A percentile compares a stretch with the other conserved stretches of the same genome.
Conservation (phyloP, 768 basidiomycete species). For the Austroboletus festivus region DNA sequence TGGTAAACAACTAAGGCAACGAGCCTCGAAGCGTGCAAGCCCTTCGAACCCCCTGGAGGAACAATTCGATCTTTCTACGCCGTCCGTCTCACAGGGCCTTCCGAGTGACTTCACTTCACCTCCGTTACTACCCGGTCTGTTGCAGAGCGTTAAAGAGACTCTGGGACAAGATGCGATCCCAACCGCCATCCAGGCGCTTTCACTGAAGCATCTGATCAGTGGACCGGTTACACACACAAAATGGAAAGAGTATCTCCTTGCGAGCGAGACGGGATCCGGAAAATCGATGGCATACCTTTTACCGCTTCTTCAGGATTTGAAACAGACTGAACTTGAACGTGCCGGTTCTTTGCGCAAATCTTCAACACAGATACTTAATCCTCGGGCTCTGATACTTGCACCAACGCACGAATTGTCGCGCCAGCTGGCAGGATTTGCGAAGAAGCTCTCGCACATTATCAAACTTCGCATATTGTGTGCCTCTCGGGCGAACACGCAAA, state of each 20-base stretch:
- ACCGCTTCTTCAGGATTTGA: conserved; percentile 77
- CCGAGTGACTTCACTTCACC: conserved; percentile 57
- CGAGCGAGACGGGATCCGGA: conserved; percentile 88
- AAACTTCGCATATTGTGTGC: conserved; percentile 76
- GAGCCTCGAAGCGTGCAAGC: neutral
- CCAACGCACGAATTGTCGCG: conserved; percentile 89
- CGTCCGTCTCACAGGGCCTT: conserved; percentile 26
- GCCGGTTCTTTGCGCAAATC: conserved; percentile 4
- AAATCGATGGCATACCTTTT: conserved; percentile 90
- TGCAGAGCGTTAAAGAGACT: conserved; percentile 52
- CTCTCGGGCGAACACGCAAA: conserved; percentile 53
- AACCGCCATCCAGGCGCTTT: conserved; percentile 77
- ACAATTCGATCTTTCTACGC: conserved; percentile 37
- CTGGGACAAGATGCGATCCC: conserved; percentile 58
- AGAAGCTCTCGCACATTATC: conserved; percentile 66
- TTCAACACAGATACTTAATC: conserved; percentile 42
- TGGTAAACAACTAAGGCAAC: conserved; percentile 8
- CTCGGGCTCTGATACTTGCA: conserved; percentile 77
- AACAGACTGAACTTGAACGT: conserved; percentile 50
- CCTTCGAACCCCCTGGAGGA: conserved; percentile 29
- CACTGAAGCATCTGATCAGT: conserved; percentile 61
- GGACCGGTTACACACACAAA: conserved; percentile 10
- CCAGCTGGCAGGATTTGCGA: conserved; percentile 73
- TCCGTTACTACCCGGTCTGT: conserved; percentile 63
- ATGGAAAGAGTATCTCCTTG: conserved; percentile 58